phyloP scores from a whole-genome alignment of 2,329 filamentous ascomycete species.

The Gaeumannomyces tritici region DNA sequence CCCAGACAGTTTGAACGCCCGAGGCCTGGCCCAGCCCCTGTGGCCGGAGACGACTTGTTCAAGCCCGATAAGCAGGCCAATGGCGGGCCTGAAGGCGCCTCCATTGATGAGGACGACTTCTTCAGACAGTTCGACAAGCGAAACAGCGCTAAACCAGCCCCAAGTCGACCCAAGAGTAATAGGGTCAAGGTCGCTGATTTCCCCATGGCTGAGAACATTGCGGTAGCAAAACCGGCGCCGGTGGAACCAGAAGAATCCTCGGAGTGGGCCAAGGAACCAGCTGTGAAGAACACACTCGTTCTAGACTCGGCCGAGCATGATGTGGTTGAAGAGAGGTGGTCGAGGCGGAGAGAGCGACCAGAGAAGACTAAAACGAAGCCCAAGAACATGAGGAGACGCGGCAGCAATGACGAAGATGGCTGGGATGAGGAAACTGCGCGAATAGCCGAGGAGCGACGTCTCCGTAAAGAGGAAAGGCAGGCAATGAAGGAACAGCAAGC shows the following conservation, averaged over 20 bases:
- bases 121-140: neutral
- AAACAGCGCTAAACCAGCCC: neutral
- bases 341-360: neutral
- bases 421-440: constrained; percentile 27
- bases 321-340: neutral
- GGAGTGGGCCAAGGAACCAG: neutral
- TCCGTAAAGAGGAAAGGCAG: constrained; percentile 31
- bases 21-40: neutral
- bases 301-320: neutral
- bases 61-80: neutral
- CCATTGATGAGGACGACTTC: neutral
- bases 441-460: constrained; percentile 27
- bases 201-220: neutral
- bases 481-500: constrained; percentile 25
- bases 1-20: neutral
- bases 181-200: neutral
- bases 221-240: neutral
- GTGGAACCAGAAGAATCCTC: neutral
- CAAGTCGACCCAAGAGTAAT: neutral
- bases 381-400: neutral
- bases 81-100: neutral
- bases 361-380: constrained; percentile 3
- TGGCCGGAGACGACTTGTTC: neutral
- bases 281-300: neutral
- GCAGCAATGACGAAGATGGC: constrained; percentile 27